Evolutionary conservation across 495 filamentous ascomycete species (phyloP).

Genomic region (Wilcoxina mikolae): DNA sequence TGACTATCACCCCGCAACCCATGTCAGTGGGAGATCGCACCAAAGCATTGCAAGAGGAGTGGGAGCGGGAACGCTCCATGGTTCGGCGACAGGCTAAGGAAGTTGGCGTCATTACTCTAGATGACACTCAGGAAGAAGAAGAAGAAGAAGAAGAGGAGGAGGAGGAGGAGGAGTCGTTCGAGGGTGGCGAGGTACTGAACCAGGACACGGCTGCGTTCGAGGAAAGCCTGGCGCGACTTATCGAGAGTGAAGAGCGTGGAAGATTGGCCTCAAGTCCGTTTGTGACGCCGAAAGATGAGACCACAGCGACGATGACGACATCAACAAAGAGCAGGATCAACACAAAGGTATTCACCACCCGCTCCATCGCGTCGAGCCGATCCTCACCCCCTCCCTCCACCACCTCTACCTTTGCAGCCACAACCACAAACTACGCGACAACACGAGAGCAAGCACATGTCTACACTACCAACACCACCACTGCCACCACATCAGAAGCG

Average conservation of each 20-base stretch:
- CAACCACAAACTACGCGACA: background rate
- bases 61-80: constrained; percentile 8
- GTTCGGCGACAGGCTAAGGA: constrained; percentile 12
- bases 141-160: constrained; percentile 7
- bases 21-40: constrained; percentile 3
- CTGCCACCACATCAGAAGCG: background rate
- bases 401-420: background rate
- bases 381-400: constrained; percentile 3
- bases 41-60: constrained; percentile 5
- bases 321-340: too few relatives aligned
- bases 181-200: background rate
- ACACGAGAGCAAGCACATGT: background rate
- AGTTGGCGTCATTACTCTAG: constrained; percentile 12
- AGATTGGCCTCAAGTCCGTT: background rate
- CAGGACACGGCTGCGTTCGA: constrained; percentile 20
- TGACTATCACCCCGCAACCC: background rate
- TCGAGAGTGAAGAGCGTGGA: background rate
- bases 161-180: constrained; percentile 2
- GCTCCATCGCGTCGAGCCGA: too few relatives aligned
- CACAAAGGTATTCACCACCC: too few relatives aligned
- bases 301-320: background rate
- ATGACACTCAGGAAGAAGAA: constrained; percentile 9
- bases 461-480: background rate
- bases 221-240: constrained; percentile 12
- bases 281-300: background rate